A percentile compares a stretch with the other conserved stretches of the same genome.
phyloP scores from a whole-genome alignment of 1,139 yeast genomes.

The Magnusiomyces ingens region DNA sequence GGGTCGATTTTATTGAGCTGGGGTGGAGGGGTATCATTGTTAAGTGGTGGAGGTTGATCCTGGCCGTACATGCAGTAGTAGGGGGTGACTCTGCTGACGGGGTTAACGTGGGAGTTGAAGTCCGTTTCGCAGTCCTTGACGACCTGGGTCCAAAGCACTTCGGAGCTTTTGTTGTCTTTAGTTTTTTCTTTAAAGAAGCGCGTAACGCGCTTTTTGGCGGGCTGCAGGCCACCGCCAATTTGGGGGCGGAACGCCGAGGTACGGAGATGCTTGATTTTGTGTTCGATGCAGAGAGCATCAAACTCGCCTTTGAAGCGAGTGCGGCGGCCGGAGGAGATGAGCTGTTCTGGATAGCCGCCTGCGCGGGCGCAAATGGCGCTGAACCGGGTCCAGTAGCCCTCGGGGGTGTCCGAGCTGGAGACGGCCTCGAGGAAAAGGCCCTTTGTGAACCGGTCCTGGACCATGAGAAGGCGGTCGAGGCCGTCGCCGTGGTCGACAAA shows the following conservation, averaged over 20 bases:
- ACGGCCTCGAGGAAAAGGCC: constrained; percentile 5
- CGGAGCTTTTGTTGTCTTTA: background rate
- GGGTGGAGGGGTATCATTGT: background rate
- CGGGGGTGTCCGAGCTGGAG: background rate
- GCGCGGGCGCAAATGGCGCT: background rate
- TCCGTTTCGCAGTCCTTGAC: background rate
- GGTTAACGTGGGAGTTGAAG: constrained; percentile 3
- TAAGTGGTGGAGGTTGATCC: background rate
- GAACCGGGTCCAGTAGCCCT: background rate
- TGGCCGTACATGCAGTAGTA: constrained; percentile 6
- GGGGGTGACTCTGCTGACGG: background rate
- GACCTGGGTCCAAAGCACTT: background rate
- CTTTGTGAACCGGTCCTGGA: constrained; percentile 6
- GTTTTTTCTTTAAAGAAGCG: constrained; percentile 1
- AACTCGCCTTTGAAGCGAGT: constrained; percentile 3
- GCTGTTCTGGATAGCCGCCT: constrained; percentile 5
- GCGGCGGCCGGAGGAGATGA: constrained; percentile 3
- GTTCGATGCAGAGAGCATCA: constrained; percentile 1
- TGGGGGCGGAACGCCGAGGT: constrained; percentile 3
- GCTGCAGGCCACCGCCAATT: constrained; percentile 6
- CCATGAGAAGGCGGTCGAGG: background rate
- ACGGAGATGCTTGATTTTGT: constrained; percentile 2
- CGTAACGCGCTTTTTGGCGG: constrained; percentile 1
- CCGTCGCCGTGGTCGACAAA: background rate
- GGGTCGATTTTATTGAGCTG: background rate